Evolutionary conservation across 441 rosid species (phyloP), one percentile per base, ranked within the genome.

Genomic region (Populus hybrid): DNA sequence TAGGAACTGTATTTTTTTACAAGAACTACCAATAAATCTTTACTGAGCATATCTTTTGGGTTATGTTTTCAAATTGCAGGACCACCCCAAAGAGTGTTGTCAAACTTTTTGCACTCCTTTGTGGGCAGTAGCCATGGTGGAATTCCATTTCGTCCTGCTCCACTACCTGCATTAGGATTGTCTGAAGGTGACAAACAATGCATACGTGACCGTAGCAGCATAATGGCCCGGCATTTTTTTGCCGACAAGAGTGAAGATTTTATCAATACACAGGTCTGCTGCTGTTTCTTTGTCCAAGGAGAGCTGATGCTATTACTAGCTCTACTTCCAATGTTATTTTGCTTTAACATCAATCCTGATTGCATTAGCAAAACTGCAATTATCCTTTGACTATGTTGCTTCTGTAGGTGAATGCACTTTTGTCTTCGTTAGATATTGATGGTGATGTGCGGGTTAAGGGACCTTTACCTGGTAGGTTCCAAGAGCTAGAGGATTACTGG

Each of bases 201-300:
- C 85, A 93, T 95, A 83, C 97, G 95, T 14, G 95, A 95, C 77
- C 99, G 98, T 73, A 94, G 97, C 85, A 91, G 92, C 85, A 91
- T 95, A 80, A 94, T 95, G 98, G 97, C 99, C 63, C 88, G 98
- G 0, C 99, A 95, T 71, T 86, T 95, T 82, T 95, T 94, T 75
- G 92, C 97, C 7, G 98, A 93, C 82, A 90, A 87, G 86, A 88
- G 86, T 83, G 99, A 95, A 83, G 95, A 92, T 81, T 95, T 91
- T 82, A 91, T 95, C 65, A 89, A 90, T 85, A 85, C 90, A 70
- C 99, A 95, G 98, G 99, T 95, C 64, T 67, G 74, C 66, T 69
- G 16, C 61, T 69, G 67, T 77, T 83, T 78, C 63, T 79, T 76
- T 69, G 53, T 53, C 42, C 71, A 6, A 28, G 24, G 30, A 42